Conservation (phyloP, 257 asterid genomes). For the Ophiorrhiza pumila region DNA sequence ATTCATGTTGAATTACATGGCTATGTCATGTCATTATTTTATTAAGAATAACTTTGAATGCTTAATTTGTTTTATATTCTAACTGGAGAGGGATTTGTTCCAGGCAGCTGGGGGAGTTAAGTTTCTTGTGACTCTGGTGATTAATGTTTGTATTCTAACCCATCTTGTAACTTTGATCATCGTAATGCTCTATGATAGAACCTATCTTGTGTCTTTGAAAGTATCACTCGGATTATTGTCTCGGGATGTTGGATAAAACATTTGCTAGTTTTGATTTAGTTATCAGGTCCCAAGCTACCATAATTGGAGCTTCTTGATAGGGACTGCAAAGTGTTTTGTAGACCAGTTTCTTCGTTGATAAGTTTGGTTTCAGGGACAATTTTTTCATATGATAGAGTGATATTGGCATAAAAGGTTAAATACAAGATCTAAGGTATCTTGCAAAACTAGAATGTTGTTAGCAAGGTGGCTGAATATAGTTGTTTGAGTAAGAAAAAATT, state of each 20-base stretch:
- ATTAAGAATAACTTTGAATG: neutral
- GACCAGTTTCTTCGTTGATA: neutral
- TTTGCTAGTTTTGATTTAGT: neutral
- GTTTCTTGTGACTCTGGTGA: neutral
- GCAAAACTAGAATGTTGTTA: neutral
- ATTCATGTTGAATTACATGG: neutral
- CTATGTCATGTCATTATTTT: neutral
- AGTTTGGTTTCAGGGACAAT: neutral
- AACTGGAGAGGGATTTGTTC: neutral
- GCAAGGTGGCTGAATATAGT: neutral
- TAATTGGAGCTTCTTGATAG: neutral
- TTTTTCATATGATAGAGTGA: neutral
- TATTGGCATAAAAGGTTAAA: neutral
- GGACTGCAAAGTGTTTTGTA: neutral
- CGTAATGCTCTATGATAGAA: neutral
- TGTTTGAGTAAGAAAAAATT: neutral
- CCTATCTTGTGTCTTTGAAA: neutral
- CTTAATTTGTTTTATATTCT: neutral
- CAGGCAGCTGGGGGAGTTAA: neutral
- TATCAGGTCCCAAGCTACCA: neutral
- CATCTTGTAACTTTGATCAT: neutral
- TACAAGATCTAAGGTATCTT: neutral
- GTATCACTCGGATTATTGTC: neutral
- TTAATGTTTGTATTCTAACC: neutral
- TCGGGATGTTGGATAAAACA: neutral